Evolutionary conservation across 345 rosid species (phyloP).

Genomic region (Arabidopsis thaliana): TAIR10.1 NC_003076.8:2728501-2729000

Average conservation of each 20-base stretch:
- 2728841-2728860: background rate
- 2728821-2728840: conserved; percentile 28
- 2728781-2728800: conserved; percentile 98
- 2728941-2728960: conserved; percentile 95
- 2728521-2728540: conserved; percentile 95
- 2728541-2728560: conserved; percentile 96
- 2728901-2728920: conserved; percentile 4
- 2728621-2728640: background rate
- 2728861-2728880: conserved; percentile 4
- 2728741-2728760: conserved; percentile 99
- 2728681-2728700: conserved; percentile 1
- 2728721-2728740: conserved; percentile 10
- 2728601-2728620: conserved; percentile 66
- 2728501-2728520: conserved; percentile 93
- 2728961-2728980: conserved; percentile 98
- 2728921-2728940: background rate
- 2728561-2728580: conserved; percentile 97
- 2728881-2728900: conserved; percentile 18
- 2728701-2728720: conserved; percentile 16
- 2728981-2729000: conserved; percentile 98
- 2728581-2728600: conserved; percentile 93
- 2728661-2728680: conserved; percentile 12
- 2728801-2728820: conserved; percentile 86
- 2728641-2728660: background rate
- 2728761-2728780: conserved; percentile 97